Conservation (phyloP, 208 protist genomes). For the Leishmania arabica region DNA sequence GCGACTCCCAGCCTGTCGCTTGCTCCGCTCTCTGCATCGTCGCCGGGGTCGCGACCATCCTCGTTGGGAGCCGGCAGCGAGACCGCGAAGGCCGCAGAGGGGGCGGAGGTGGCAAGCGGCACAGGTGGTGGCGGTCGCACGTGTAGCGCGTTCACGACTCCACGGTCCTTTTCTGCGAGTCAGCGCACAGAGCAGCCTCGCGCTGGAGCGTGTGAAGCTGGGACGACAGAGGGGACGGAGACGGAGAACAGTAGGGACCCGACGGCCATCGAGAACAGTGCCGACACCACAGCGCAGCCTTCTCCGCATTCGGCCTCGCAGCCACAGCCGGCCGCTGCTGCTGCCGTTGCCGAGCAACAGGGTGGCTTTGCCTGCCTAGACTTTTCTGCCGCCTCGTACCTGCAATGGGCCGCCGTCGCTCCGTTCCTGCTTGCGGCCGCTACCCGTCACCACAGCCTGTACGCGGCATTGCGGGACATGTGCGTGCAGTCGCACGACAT, state of each 20-base stretch:
- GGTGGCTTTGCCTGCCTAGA: constrained; percentile 61
- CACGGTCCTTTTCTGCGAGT: constrained; percentile 5
- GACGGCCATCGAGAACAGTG: not conserved
- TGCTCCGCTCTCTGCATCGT: not conserved
- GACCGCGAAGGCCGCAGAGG: not conserved
- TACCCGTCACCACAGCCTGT: constrained; percentile 40
- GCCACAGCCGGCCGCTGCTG: not conserved
- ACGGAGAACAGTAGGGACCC: not conserved
- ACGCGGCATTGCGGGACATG: constrained; percentile 65
- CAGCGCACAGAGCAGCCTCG: constrained; percentile 3
- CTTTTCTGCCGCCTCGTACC: constrained; percentile 55
- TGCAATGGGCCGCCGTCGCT: constrained; percentile 63
- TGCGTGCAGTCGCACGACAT: constrained; percentile 61
- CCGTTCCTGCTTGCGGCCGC: constrained; percentile 60
- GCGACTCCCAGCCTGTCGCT: not conserved
- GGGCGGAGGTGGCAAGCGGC: not conserved
- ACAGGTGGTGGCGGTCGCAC: constrained; percentile 1
- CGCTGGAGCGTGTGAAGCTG: not conserved
- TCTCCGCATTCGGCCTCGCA: not conserved
- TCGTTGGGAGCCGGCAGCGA: not conserved
- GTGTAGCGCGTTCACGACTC: constrained; percentile 15
- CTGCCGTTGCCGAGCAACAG: not conserved
- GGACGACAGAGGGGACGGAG: not conserved
- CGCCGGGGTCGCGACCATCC: not conserved
- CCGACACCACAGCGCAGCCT: not conserved